Conservation (phyloP, 2,329 filamentous ascomycete genomes). For the Capronia coronata region DNA sequence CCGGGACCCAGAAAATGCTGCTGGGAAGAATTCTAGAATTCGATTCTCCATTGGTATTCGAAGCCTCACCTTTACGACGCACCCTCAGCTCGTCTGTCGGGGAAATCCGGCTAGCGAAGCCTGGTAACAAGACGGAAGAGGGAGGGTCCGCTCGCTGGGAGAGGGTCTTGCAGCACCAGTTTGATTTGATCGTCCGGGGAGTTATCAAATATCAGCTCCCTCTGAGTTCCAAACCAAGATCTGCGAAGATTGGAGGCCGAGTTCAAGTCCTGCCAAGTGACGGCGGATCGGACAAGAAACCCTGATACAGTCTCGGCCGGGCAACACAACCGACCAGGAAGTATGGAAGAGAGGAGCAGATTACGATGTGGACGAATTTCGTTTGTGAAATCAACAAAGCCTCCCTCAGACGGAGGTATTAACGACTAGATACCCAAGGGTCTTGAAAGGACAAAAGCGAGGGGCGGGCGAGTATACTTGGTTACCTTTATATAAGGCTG, state of each 20-base stretch:
- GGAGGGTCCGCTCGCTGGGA: slow-evolving; percentile 85
- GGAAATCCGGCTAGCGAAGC: slow-evolving; percentile 72
- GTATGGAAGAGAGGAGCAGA: not conserved
- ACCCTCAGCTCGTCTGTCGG: slow-evolving; percentile 66
- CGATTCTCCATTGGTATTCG: slow-evolving; percentile 81
- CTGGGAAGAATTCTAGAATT: slow-evolving; percentile 84
- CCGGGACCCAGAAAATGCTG: slow-evolving; percentile 70
- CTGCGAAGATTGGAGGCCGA: slow-evolving; percentile 43
- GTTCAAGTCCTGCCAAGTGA: slow-evolving; percentile 37
- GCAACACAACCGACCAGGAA: not conserved
- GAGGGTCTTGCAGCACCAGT: slow-evolving; percentile 80
- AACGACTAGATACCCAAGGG: slow-evolving; percentile 24
- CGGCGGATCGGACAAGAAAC: slow-evolving; percentile 22
- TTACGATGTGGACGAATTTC: slow-evolving; percentile 25
- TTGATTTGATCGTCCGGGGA: slow-evolving; percentile 86
- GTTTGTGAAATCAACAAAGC: slow-evolving; percentile 23
- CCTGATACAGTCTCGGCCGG: not conserved
- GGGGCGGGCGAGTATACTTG: slow-evolving; percentile 18
- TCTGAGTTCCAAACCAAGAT: slow-evolving; percentile 49
- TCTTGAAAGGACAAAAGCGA: slow-evolving; percentile 15
- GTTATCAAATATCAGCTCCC: slow-evolving; percentile 75
- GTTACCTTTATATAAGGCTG: slow-evolving; percentile 12
- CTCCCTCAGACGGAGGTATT: slow-evolving; percentile 5
- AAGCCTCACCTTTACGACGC: slow-evolving; percentile 79
- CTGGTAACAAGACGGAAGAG: slow-evolving; percentile 78